Base-by-base conservation (phyloP, 495 filamentous ascomycete genomes). In the Penicillium macrosclerotiorum region DNA sequence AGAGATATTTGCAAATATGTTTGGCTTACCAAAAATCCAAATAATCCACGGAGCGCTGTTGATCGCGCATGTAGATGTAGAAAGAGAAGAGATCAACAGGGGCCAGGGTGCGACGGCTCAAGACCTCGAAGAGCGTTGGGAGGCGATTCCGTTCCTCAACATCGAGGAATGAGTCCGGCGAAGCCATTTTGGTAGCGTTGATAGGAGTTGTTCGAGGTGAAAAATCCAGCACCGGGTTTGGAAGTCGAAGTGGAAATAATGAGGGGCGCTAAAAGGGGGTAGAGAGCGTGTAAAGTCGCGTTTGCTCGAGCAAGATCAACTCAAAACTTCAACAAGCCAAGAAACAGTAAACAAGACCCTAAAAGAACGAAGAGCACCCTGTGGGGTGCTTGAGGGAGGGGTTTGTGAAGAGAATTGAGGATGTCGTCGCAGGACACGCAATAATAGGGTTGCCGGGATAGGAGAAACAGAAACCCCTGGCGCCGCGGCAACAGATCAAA, bases 51-150 rank as follows among this genome's bases (percentile, higher is more conserved):
- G 92, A 95, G 62, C 92, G 81, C 62, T 97, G 91, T 69, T 96
- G 90, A 64, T 99, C 94, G 45, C 93, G 80, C 93, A 99, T 99
- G 69, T 95, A 99, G 57, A 99, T 97, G 75, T 97, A 97, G 75
- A 97, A 97, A 2, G 91, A 95, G 73, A 93, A 97, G 8, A 99
- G 79, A 63, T 97, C 94, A 27, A 97, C 92, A 0, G 93, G 93
- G 33, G 94, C 84, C 14, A 91, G 76, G 2, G 93, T 99, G 33
- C 88, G 81, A 40, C 94, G 82, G 55, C 89, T 94, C 27, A 99
- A 76, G 27, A 97, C 93, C 64, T 99, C 93, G 62, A 93, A 95
- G 29, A 97, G 82, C 0, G 88, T 96, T 13, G 93, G 93, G 8
- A 99, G 79, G 27, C 93, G 81, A 60, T 95, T 93, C 40, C 93